Base-by-base conservation (phyloP, 345 rosid species). In the Pugionium cornutum region DNA sequence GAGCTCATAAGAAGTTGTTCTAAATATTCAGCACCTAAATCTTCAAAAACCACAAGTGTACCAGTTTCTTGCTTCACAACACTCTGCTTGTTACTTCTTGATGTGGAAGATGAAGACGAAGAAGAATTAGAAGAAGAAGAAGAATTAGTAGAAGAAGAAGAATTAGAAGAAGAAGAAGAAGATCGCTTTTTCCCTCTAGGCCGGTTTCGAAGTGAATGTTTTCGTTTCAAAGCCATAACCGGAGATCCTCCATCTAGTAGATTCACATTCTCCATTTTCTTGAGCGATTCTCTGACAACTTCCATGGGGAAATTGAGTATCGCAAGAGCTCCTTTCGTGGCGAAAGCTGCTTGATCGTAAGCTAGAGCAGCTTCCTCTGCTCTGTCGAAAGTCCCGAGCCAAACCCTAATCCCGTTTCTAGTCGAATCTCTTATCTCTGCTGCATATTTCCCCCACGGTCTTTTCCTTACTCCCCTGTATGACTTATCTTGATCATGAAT, bases 381-480 rank as follows among this genome's bases (percentile, higher is more conserved):
- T 4, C 73, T 84, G 53, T 84, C 87, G 9, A 86, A 88, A 0
- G 96, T 88, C 32, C 96, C 92, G 0, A 88, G 78, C 96, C 96
- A 88, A 43, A 88, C 92, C 71, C 96, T 72, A 6, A 71, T 74
- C 0, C 96, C 92, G 2, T 84, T 76, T 37, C 84, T 77, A 0
- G 89, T 82, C 0, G 92, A 83, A 58, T 88, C 92, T 54, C 96
- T 79, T 29, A 88, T 86, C 79, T 88, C 96, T 0, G 96, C 96
- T 1, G 92, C 96, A 4, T 9, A 86, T 35, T 84, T 84, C 4
- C 96, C 91, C 92, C 96, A 86, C 0, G 91, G 95, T 69, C 95
- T 53, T 78, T 62, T 81, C 68, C 96, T 72, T 0, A 86, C 91
- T 18, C 91, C 91, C 77, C 91, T 70, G 66, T 79, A 83, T 2